These are phyloP conservation scores for Carallia brachiata DNA, from an alignment of 345 rosid species.

Conservation along the genomic window DNA sequence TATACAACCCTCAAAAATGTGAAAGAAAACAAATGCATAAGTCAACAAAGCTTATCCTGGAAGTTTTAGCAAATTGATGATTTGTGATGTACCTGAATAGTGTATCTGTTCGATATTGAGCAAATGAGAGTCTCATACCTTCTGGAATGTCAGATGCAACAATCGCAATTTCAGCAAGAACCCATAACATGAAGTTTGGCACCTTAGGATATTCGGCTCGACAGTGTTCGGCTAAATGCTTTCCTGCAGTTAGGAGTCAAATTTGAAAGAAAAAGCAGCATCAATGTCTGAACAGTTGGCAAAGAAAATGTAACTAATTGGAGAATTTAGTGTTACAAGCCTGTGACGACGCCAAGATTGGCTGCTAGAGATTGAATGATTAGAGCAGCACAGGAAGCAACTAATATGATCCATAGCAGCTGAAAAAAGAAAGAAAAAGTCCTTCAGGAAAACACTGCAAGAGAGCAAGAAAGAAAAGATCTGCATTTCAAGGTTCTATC, in stretches of 20 bases:
- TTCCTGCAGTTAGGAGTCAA: conserved; percentile 44
- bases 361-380: conserved; percentile 91
- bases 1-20: background rate
- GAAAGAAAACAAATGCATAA: background rate
- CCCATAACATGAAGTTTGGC: conserved; percentile 78
- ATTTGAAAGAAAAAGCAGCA: conserved; percentile 3
- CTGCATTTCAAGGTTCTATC: background rate
- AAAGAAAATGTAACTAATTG: too few species aligned
- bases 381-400: conserved; percentile 93
- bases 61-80: background rate
- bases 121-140: conserved; percentile 42
- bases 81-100: background rate
- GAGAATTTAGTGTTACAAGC: conserved; percentile 24
- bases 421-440: conserved; percentile 27
- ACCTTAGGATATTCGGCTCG: conserved; percentile 69
- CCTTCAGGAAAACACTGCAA: background rate
- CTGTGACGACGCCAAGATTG: conserved; percentile 94
- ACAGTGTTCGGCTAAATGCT: conserved; percentile 94
- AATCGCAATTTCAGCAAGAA: conserved; percentile 81
- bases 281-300: background rate
- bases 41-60: background rate
- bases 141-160: conserved; percentile 98
- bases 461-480: background rate
- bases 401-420: conserved; percentile 91
- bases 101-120: conserved; percentile 3